Evolutionary conservation across 331 rosid species (phyloP), one percentile per base, ranked within the genome.

Genomic region (Malus hybrid): DNA sequence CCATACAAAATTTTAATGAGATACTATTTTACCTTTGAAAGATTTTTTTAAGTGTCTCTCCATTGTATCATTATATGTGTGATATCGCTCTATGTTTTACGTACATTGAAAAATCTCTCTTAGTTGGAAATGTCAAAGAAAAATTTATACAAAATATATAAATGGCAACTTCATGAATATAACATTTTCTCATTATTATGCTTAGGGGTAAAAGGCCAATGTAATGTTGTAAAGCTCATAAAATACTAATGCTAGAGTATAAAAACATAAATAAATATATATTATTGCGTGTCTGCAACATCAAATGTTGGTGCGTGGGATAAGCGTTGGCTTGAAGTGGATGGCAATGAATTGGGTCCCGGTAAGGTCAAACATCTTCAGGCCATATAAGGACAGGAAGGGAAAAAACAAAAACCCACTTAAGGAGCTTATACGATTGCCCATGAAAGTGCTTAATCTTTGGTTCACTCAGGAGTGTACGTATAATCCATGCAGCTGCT

Each of bases 341-440:
- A 73, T 55, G 79, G 66, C 88, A 81, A 78, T 79, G 65, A 79
- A 83, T 85, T 71, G 69, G 79, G 86, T 79, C 71, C 36, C 1
- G 27, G 69, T 46, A 28, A 65, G 70, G 81, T 85, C 84, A 85
- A 79, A 76, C 64, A 33, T 79, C 79, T 64, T 50, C 24, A 78
- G 44, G 60, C 70, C 61, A 69, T 59, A 46, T 60, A n/a, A 31
- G 32, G 50, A 56, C 27, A 32, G 8, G n/a, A 31, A 9, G 28
- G 44, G 13, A 8, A 16, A 15, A 29, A 31, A 64, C 2, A 3
- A n/a, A 71, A 71, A n/a, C 65, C 52, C 52, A 55, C 31, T 9
- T 2, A 33, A 54, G 32, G 20, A 19, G 31, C 61, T 55, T 12
- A 18, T 62, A 31, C 16, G 15, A 9, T 20, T 72, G 15, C 24